Conservation (phyloP, 352 stramenopile genomes). For the Globisporangium parvum region DNA sequence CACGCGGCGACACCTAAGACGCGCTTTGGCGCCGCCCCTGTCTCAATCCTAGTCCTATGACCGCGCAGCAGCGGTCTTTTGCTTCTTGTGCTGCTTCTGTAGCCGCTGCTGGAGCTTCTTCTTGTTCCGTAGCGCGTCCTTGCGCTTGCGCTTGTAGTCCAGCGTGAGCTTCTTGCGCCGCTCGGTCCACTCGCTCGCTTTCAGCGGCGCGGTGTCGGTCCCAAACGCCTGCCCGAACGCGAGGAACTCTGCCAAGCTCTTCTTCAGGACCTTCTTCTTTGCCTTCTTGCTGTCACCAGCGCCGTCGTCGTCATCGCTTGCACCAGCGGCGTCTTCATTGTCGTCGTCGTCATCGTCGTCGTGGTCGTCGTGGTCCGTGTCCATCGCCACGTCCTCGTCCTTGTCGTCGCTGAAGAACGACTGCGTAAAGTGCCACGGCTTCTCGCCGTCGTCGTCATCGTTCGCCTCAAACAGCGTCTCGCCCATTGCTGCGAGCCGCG, state of each 20-base stretch:
- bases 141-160: constrained; percentile 79
- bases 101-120: constrained; percentile 59
- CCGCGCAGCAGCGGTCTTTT: constrained; percentile 18
- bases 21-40: too few relatives aligned
- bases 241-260: constrained; percentile 57
- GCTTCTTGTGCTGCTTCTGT: constrained; percentile 26
- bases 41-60: neutral
- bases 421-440: constrained; percentile 38
- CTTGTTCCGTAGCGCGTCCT: constrained; percentile 65
- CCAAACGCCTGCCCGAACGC: constrained; percentile 49
- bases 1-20: too few relatives aligned
- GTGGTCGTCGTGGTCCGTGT: constrained; percentile 21
- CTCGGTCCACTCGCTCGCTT: constrained; percentile 41
- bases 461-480: constrained; percentile 40
- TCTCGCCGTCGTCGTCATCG: constrained; percentile 16
- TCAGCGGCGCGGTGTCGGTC: constrained; percentile 6
- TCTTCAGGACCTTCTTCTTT: constrained; percentile 24
- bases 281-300: constrained; percentile 16
- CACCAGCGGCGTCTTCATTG: constrained; percentile 31
- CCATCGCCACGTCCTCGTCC: constrained; percentile 18
- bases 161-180: constrained; percentile 67
- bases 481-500: constrained; percentile 30
- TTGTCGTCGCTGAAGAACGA: constrained; percentile 30
- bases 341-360: constrained; percentile 17
- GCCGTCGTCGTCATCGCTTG: constrained; percentile 21